Percentiles rank a stretch among this genome's conserved stretches.
These are phyloP conservation scores for Meira miltonrushii DNA, from an alignment of 1,284 basidiomycete species.

Conservation along the genomic window DNA sequence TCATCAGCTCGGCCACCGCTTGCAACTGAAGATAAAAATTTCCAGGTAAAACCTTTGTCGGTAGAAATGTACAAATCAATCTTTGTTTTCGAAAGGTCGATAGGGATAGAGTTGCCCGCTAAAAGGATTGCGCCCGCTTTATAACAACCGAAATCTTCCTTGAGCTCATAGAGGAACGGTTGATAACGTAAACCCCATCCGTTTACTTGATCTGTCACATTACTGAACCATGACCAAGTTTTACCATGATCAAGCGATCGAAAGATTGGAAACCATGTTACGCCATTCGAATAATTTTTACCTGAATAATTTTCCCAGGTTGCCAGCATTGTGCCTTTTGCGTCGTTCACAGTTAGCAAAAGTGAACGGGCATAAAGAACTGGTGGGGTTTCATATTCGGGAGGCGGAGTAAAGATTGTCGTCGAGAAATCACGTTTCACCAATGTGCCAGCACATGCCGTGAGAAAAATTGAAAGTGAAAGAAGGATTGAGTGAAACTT, in stretches of 20 bases:
- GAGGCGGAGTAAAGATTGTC: too few species aligned
- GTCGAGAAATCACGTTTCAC: too few species aligned
- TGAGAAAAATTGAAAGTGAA: too few species aligned
- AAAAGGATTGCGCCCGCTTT: constrained; percentile 49
- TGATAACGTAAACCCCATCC: constrained; percentile 53
- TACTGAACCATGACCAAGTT: constrained; percentile 19
- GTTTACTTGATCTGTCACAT: constrained; percentile 21
- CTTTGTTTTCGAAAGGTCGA: background rate
- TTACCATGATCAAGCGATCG: constrained; percentile 23
- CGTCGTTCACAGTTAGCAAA: constrained; percentile 15
- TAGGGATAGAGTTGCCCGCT: constrained; percentile 38
- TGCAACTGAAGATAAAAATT: background rate
- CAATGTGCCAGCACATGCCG: too few species aligned
- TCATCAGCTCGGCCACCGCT: background rate
- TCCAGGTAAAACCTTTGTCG: background rate
- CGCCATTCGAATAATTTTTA: background rate
- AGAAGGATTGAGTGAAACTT: too few species aligned
- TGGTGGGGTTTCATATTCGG: too few species aligned
- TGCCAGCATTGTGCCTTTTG: background rate
- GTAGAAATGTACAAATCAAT: background rate
- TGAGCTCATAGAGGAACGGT: constrained; percentile 48
- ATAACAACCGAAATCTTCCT: constrained; percentile 36
- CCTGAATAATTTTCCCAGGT: background rate
- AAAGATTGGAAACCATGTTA: constrained; percentile 19
- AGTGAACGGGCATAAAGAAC: constrained; percentile 22